A percentile compares a stretch with the other conserved stretches of the same genome.
Conservation (phyloP, 306 rosid genomes). For the Crataegus laevigata region DNA sequence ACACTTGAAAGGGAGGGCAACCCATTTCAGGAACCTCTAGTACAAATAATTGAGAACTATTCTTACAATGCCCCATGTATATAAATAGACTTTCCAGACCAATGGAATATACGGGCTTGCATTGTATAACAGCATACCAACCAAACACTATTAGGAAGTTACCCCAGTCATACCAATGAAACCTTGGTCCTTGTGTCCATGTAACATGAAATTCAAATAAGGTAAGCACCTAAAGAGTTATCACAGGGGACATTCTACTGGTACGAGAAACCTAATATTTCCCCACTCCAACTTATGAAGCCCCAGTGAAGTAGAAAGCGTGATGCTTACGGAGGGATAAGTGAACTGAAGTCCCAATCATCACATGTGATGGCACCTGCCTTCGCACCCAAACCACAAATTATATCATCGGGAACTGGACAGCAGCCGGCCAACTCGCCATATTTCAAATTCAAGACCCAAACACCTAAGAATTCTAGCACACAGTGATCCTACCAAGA, state of each 20-base stretch:
- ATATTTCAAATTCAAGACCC: conserved; percentile 41
- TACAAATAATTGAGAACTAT: conserved; percentile 21
- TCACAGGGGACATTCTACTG: not conserved
- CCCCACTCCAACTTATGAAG: conserved; percentile 30
- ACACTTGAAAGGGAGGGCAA: conserved; percentile 28
- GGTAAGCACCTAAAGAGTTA: conserved; percentile 20
- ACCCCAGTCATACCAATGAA: conserved; percentile 27
- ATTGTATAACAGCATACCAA: conserved; percentile 14
- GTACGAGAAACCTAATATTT: conserved; percentile 26
- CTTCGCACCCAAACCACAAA: conserved; percentile 88
- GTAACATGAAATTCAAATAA: conserved; percentile 31
- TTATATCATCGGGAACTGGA: conserved; percentile 72
- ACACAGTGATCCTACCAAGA: conserved; percentile 97
- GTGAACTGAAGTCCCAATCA: conserved; percentile 20
- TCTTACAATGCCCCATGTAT: conserved; percentile 9
- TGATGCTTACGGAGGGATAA: not conserved
- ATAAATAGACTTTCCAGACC: conserved; percentile 9
- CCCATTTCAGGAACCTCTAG: conserved; percentile 34
- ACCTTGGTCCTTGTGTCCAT: conserved; percentile 32
- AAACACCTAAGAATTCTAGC: conserved; percentile 40
- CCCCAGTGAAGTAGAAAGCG: conserved; percentile 12
- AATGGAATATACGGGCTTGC: conserved; percentile 16
- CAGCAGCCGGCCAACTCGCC: conserved; percentile 96
- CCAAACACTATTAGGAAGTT: conserved; percentile 16
- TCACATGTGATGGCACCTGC: conserved; percentile 36